phyloP scores from a whole-genome alignment of 345 rosid genomes.

The Aquilaria sinensis region DNA sequence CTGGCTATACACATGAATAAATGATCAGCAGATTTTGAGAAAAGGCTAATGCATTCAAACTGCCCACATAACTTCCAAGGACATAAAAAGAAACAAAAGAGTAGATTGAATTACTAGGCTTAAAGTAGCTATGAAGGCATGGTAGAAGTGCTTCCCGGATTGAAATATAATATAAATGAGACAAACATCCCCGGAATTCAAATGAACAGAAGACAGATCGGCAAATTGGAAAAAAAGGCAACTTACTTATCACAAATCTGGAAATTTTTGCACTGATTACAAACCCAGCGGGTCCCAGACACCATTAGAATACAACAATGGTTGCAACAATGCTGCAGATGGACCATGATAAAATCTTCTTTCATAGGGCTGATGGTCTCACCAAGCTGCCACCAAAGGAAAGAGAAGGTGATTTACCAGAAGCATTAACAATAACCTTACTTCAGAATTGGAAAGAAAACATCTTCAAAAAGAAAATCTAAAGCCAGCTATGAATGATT shows the following conservation, averaged over 20 bases:
- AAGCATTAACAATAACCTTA: conserved; percentile 9
- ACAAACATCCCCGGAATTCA: too few species aligned
- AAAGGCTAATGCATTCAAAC: too few species aligned
- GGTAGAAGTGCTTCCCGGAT: too few species aligned
- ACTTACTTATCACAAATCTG: conserved; percentile 92
- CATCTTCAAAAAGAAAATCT: neutral
- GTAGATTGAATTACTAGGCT: too few species aligned
- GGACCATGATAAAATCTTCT: conserved; percentile 99
- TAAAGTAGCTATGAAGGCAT: too few species aligned
- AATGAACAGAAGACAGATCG: too few species aligned
- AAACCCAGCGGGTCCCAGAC: conserved; percentile 84
- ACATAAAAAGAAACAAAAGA: too few species aligned
- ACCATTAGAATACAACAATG: conserved; percentile 94
- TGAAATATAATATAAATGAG: too few species aligned
- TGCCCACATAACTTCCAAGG: too few species aligned
- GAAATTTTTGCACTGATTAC: conserved; percentile 88
- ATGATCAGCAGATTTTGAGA: too few species aligned
- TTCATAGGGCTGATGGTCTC: conserved; percentile 97
- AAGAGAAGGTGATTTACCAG: conserved; percentile 7
- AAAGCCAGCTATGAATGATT: neutral
- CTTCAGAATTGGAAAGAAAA: neutral
- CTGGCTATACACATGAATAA: too few species aligned
- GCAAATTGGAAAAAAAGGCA: too few species aligned
- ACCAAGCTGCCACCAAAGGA: conserved; percentile 65
- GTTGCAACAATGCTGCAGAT: conserved; percentile 83